phyloP scores from a whole-genome alignment of 169 alveolate genomes.

The Plasmodium sp. region DNA sequence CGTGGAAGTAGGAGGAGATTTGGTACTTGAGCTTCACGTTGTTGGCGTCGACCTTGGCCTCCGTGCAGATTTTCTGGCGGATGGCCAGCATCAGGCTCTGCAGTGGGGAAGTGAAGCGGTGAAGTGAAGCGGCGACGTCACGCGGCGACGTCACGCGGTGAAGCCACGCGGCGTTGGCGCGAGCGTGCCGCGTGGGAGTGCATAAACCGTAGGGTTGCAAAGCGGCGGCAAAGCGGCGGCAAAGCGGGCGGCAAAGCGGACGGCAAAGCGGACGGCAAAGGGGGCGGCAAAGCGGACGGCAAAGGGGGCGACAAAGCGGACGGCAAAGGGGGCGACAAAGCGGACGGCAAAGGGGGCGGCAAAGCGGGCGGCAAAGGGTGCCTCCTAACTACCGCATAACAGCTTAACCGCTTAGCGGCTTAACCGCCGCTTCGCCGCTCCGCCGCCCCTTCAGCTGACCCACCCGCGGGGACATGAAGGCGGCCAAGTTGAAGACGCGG shows the following conservation, averaged over 20 bases:
- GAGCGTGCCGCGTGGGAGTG: neutral
- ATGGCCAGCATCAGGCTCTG: conserved; percentile 64
- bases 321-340: neutral
- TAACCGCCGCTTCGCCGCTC: too few species aligned
- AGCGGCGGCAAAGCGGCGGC: neutral
- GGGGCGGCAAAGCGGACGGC: neutral
- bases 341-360: neutral
- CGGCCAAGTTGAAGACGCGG: conserved; percentile 38
- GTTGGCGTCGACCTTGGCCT: conserved; percentile 36
- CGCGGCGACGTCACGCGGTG: neutral
- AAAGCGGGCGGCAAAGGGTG: neutral
- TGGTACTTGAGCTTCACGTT: conserved; percentile 49
- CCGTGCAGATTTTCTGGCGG: conserved; percentile 32
- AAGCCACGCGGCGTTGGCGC: neutral
- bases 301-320: neutral
- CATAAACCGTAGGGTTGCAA: neutral
- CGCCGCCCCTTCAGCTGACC: neutral
- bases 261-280: too few species aligned
- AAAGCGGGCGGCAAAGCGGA: neutral
- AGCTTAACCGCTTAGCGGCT: too few species aligned
- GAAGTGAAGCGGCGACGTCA: neutral
- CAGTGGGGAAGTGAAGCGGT: neutral
- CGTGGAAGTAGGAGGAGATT: conserved; percentile 32
- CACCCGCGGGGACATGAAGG: conserved; percentile 67
- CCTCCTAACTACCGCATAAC: neutral